Evolutionary conservation across 306 rosid genomes (phyloP), one percentile per base, ranked within the genome.

Genomic region (Acacia melanoxylon): DNA sequence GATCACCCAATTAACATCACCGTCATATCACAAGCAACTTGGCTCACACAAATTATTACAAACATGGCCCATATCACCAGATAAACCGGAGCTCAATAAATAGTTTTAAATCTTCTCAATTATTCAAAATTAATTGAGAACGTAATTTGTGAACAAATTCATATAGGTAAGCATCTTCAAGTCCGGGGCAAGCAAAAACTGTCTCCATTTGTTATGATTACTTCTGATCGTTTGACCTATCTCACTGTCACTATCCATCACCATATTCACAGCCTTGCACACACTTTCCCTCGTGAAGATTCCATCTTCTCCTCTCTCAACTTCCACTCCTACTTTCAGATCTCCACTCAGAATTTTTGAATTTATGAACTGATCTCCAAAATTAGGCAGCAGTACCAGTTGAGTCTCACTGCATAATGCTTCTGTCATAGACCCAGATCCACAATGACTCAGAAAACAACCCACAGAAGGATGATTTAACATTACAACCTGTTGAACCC

Each of bases 401-500:
- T 25, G 37, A 13, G 37, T 27, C 10, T 62, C 40, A 25, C 68
- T 27, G 19, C 20, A 62, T 25, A 62, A 25, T 4, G 68, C 68
- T 27, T 62, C 37, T 24, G 37, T 62, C 37, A 62, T 27, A 13
- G 68, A 62, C 16, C 68, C 37, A 62, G 19, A 24, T 10, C 68
- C 68, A 62, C 68, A 62, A 4, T 25, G 68, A 62, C 37, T 62
- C 8, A 62, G 0, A 62, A 62, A 62, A 5, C 68, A 62, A 62
- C 37, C 37, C 37, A 62, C 37, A 2, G 94, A 91, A 44, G 91
- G 89, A 83, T 91, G 95, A 68, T 78, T 86, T 83, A 92, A 72
- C 24, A 94, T 85, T 77, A 82, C 33, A 66, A 87, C 93, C 10
- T 92, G 95, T 14, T 89, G 92, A 72, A 94, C 81, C 98, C 98